phyloP scores from a whole-genome alignment of 352 stramenopile genomes.

The Phytophthora lateralis region DNA sequence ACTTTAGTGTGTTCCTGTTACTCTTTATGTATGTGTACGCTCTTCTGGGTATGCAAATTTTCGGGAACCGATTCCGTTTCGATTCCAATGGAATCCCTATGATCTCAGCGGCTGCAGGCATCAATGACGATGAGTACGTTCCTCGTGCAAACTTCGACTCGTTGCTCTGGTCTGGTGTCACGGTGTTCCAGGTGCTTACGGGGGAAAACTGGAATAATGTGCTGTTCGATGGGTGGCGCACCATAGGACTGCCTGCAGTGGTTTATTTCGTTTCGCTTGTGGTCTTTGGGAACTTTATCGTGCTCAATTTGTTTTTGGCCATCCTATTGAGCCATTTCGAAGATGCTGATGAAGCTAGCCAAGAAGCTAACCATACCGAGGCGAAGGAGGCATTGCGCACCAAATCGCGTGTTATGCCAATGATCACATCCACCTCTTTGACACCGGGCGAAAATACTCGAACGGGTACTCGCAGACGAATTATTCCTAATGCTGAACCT shows the following conservation, averaged over 20 bases:
- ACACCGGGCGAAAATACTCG: constrained; percentile 5
- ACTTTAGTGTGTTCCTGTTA: constrained; percentile 93
- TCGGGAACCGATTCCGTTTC: constrained; percentile 92
- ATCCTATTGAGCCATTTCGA: constrained; percentile 92
- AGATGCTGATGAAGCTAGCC: constrained; percentile 41
- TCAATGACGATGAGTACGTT: constrained; percentile 26
- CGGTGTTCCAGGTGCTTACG: constrained; percentile 84
- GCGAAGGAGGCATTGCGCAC: constrained; percentile 45
- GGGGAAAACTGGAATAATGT: constrained; percentile 94
- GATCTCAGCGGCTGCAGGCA: constrained; percentile 18
- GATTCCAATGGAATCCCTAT: constrained; percentile 61
- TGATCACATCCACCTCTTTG: constrained; percentile 1
- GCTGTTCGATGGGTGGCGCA: constrained; percentile 87
- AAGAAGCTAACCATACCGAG: constrained; percentile 14
- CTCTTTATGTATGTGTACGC: constrained; percentile 95
- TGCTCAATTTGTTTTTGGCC: constrained; percentile 92
- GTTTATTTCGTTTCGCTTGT: constrained; percentile 88
- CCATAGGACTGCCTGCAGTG: constrained; percentile 45
- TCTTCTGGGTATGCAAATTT: constrained; percentile 92
- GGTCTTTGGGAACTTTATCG: constrained; percentile 89
- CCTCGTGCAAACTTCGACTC: constrained; percentile 76
- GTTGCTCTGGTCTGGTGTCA: constrained; percentile 70
- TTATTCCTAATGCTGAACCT: not conserved
- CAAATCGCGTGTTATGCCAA: constrained; percentile 40
- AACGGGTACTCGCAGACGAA: constrained; percentile 4